Base-by-base conservation (phyloP, 768 basidiomycete species). In the Saitozyma sp. region DNA sequence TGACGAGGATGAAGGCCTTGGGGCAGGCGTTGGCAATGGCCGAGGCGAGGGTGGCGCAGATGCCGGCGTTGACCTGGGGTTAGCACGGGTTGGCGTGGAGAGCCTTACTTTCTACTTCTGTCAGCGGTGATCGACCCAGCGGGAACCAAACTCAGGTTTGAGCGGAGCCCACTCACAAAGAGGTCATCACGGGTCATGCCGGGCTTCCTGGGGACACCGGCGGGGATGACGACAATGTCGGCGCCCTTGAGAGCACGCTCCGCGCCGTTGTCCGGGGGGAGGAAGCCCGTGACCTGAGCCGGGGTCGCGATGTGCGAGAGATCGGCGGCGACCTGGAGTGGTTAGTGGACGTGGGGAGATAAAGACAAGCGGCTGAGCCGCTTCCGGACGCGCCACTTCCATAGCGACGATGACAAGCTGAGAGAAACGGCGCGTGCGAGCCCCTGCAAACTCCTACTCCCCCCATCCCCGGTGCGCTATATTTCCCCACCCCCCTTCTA, bases 151-250 rank as follows among this genome's bases (percentile, higher is more conserved):
- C 37, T 54, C 48, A 5, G 19, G n/a, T n/a, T n/a, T n/a, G n/a
- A n/a, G n/a, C n/a, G n/a, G n/a, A n/a, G n/a, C n/a, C n/a, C n/a
- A 75, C 78, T 59, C 51, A 79, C 76, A 71, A 80, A 80, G 50
- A 80, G 78, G 62, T 80, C 80, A 61, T 80, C 80, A 55, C 80
- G 78, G 67, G 75, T 76, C 70, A 74, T 63, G 48, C 72, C 74
- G 77, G 93, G 92, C 87, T 99, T 99, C 80, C 96, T 85, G 68
- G 96, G 96, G 65, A 99, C 95, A 86, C 96, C 96, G 82, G 96
- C 96, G 62, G 96, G 96, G 78, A 98, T 96, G 67, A 98, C 90
- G 69, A 98, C 88, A 66, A 98, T 90, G 81, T 97, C 84, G 62
- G 86, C 89, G 66, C 89, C 94, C 63, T 91, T 87, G 63, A 99